Percentiles rank a stretch among this genome's conserved stretches.
These are phyloP conservation scores for Austroboletus niveus DNA, from an alignment of 1,284 basidiomycete species.

Conservation along the genomic window DNA sequence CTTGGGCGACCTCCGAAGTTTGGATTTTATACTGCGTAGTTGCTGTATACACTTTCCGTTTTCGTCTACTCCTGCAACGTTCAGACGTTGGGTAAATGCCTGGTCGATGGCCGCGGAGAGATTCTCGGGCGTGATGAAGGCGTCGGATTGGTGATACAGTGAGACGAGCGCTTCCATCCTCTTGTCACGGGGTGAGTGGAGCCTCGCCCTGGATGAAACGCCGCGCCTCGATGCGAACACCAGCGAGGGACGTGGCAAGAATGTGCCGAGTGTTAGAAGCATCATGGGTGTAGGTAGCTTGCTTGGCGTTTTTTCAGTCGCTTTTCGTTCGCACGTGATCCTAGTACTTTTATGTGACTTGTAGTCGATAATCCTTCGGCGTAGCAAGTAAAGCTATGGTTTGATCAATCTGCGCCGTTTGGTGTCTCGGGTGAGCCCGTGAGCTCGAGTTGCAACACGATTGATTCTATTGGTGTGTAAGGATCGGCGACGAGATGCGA, in stretches of 20 bases:
- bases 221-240: slow-evolving; percentile 11
- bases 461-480: neutral
- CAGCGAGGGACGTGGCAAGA: slow-evolving; percentile 7
- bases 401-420: neutral
- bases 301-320: neutral
- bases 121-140: slow-evolving; percentile 67
- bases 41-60: slow-evolving; percentile 16
- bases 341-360: neutral
- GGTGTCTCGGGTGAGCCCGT: neutral
- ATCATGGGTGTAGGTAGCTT: neutral
- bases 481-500: neutral
- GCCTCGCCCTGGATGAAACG: slow-evolving; percentile 20
- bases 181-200: slow-evolving; percentile 32
- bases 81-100: slow-evolving; percentile 43
- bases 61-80: slow-evolving; percentile 10
- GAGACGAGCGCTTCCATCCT: slow-evolving; percentile 70
- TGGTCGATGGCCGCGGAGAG: slow-evolving; percentile 61
- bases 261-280: slow-evolving; percentile 6
- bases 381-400: neutral
- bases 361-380: neutral
- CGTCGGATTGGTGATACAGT: slow-evolving; percentile 67
- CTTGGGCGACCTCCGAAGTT: slow-evolving; percentile 37
- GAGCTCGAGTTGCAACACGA: neutral
- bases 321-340: neutral
- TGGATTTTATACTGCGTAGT: slow-evolving; percentile 21